Percentiles rank a stretch among this genome's conserved stretches.
Conservation (phyloP, 2,329 filamentous ascomycete species). For the Scytalidium lignicola region DNA sequence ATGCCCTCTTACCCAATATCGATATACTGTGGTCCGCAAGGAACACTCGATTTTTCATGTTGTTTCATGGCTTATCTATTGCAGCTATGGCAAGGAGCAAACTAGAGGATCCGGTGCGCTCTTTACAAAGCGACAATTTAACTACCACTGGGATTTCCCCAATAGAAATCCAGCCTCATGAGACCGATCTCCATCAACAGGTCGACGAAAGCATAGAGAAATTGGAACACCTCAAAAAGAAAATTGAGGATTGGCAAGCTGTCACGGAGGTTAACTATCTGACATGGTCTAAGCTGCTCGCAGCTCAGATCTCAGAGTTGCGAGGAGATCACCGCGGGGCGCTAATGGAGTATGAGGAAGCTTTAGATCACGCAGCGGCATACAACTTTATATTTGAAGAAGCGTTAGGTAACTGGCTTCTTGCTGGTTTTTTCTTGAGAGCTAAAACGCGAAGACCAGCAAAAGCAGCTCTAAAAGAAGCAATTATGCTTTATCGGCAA, state of each 20-base stretch:
- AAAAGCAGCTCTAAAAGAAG: slow-evolving; percentile 62
- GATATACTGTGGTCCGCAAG: slow-evolving; percentile 54
- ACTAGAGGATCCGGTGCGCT: slow-evolving; percentile 19
- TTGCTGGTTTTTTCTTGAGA: slow-evolving; percentile 66
- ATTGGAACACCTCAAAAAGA: slow-evolving; percentile 50
- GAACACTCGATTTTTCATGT: slow-evolving; percentile 49
- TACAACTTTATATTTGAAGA: slow-evolving; percentile 66
- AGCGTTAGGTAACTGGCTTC: slow-evolving; percentile 67
- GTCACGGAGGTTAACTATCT: slow-evolving; percentile 68
- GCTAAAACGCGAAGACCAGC: slow-evolving; percentile 62
- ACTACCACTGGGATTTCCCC: background rate
- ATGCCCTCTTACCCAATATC: slow-evolving; percentile 40
- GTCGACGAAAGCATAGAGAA: slow-evolving; percentile 45
- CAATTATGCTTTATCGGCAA: slow-evolving; percentile 62
- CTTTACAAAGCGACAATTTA: slow-evolving; percentile 5
- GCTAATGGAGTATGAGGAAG: slow-evolving; percentile 62
- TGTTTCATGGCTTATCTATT: slow-evolving; percentile 57
- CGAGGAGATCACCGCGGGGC: slow-evolving; percentile 50
- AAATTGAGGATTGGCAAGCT: slow-evolving; percentile 58
- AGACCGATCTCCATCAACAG: slow-evolving; percentile 39
- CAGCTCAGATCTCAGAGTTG: slow-evolving; percentile 64
- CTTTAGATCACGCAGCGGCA: slow-evolving; percentile 66
- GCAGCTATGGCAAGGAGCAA: slow-evolving; percentile 41
- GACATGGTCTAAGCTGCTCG: slow-evolving; percentile 61
- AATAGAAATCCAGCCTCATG: slow-evolving; percentile 35